Base-by-base conservation (phyloP, 441 rosid species). In the Corymbia citriodora region DNA sequence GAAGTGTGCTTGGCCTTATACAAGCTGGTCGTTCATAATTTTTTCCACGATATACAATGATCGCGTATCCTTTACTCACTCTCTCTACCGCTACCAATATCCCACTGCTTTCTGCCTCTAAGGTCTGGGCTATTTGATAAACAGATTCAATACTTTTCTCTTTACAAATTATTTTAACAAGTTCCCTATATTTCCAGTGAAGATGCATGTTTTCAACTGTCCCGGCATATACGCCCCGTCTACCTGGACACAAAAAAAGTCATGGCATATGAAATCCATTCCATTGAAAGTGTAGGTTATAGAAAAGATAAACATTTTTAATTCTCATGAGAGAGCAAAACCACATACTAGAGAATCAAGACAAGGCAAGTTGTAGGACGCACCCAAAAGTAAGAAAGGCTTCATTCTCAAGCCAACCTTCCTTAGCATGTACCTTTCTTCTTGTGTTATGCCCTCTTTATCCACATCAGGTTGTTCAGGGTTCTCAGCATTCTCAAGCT, bases 181-280 rank as follows among this genome's bases (percentile, higher is more conserved):
- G 98, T 91, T 98, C 99, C 96, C 99, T 94, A 91, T 97, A 95
- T 94, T 97, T 97, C 99, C 99, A 97, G 91, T 98, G 99, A 90
- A 97, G 98, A 94, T 97, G 99, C 99, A 97, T 96, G 92, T 97
- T 97, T 94, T 97, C 99, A 90, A 96, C 92, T 85, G 98, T 97
- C 92, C 99, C 99, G 90, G 93, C 97, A 94, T 96, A 98, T 74
- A 96, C 96, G 14, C 98, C 98, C 88, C 98, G 93, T 93, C 97
- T 95, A 93, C 99, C 99, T 98, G 92, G 91, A 59, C 93, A 93
- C 89, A 89, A 54, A 93, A 92, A 90, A 81, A 92, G 90, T 93
- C 90, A 57, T 87, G 55, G 89, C 23, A 13, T 23, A 90, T 93
- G 90, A 93, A 63, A 87, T 36, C 68, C 70, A 55, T 57, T 36